Percentiles rank a stretch among this genome's conserved stretches.
Conservation (phyloP, 2,329 filamentous ascomycete species). For the Xylogone sp. region DNA sequence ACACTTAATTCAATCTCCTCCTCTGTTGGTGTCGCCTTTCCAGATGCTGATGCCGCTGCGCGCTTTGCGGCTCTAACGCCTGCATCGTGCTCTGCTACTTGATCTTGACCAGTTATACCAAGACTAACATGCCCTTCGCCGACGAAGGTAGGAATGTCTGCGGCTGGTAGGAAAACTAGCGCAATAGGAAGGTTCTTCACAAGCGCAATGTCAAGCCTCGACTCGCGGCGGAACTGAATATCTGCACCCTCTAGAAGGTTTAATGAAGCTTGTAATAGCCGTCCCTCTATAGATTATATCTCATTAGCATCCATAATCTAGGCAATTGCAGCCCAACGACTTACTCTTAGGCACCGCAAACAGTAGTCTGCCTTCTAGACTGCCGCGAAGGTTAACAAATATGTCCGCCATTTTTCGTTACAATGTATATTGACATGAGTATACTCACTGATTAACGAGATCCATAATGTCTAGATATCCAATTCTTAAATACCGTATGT, state of each 20-base stretch:
- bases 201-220: slow-evolving; percentile 91
- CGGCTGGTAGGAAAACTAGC: slow-evolving; percentile 92
- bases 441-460: slow-evolving; percentile 55
- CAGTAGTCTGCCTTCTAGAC: slow-evolving; percentile 86
- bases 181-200: slow-evolving; percentile 96
- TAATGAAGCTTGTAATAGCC: slow-evolving; percentile 81
- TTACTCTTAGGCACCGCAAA: slow-evolving; percentile 98
- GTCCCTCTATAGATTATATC: slow-evolving; percentile 64
- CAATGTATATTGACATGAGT: slow-evolving; percentile 31
- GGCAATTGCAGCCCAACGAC: slow-evolving; percentile 33
- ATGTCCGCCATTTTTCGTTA: slow-evolving; percentile 43
- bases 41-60: slow-evolving; percentile 44
- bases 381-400: slow-evolving; percentile 41
- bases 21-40: slow-evolving; percentile 38
- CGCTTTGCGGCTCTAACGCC: slow-evolving; percentile 47
- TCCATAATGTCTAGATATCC: no score
- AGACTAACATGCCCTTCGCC: slow-evolving; percentile 91
- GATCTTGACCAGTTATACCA: slow-evolving; percentile 91
- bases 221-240: slow-evolving; percentile 94
- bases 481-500: no score
- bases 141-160: slow-evolving; percentile 96
- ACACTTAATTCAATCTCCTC: slow-evolving; percentile 47
- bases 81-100: slow-evolving; percentile 86
- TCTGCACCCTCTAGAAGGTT: slow-evolving; percentile 92
- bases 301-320: slow-evolving; percentile 9